Evolutionary conservation across 306 rosid species (phyloP).

Genomic region (Dryas alaskensis): DNA sequence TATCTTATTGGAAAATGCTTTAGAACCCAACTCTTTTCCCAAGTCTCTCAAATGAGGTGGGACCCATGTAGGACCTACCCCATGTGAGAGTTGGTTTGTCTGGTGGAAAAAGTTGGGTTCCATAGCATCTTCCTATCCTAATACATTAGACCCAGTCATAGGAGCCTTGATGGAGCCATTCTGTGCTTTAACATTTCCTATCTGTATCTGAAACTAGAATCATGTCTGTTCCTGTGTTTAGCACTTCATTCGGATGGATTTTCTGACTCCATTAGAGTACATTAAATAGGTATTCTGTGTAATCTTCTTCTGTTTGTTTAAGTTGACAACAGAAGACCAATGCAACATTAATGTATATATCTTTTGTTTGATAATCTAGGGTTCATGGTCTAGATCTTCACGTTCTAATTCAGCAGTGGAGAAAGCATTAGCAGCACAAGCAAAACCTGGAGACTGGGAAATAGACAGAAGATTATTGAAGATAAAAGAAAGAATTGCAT

Average conservation of each 20-base stretch:
- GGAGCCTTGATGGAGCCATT: too few species aligned
- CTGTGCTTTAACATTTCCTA: too few species aligned
- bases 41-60: too few species aligned
- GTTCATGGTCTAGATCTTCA: conserved; percentile 88
- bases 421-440: conserved; percentile 50
- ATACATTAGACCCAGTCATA: too few species aligned
- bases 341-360: background rate
- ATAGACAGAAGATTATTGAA: conserved; percentile 84
- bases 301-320: background rate
- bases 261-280: background rate
- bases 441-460: conserved; percentile 80
- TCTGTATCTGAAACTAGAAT: too few species aligned
- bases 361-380: conserved; percentile 48
- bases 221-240: too few species aligned
- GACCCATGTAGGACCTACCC: too few species aligned
- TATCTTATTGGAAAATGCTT: too few species aligned
- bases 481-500: conserved; percentile 87
- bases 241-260: background rate
- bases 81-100: too few species aligned
- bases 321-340: conserved; percentile 13
- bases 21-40: too few species aligned
- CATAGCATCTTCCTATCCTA: too few species aligned
- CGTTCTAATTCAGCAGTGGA: conserved; percentile 57
- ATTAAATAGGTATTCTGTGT: background rate
- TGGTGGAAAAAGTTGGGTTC: too few species aligned